Evolutionary conservation across 2,329 filamentous ascomycete species (phyloP), one percentile per base, ranked within the genome.

Genomic region (Talaromyces marneffei): DNA sequence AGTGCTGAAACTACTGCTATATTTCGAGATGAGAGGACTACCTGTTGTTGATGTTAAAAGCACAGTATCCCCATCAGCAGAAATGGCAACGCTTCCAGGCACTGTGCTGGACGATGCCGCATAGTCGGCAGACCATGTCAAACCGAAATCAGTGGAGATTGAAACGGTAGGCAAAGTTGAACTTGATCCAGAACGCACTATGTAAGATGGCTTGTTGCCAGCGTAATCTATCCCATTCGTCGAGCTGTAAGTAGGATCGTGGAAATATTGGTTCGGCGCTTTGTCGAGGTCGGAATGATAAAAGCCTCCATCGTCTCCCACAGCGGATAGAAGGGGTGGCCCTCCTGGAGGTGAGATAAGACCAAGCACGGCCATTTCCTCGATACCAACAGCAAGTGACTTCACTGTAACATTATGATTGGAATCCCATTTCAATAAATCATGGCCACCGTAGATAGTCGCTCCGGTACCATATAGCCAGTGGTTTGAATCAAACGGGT

Each of bases 391-490:
- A 1, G 83, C 82, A 4, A 84, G 72, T 1, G 79, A 80, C 53
- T 80, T 66, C 52, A 84, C 78, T 1, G 77, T 78, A 60, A 85
- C 72, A 57, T 81, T 83, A 63, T 76, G 75, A 2, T 66, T 69
- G 0, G 77, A 76, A 60, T 84, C 82, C 83, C 83, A 85, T 14
- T 80, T 80, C 0, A 79, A 80, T n/a, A 85, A 71, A 62, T 85
- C 81, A 57, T 80, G 79, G 1, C 83, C 80, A 9, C 82, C 82
- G 39, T 79, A 83, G 48, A 84, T 71, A 0, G 81, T 83, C n/a
- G 79, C 70, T 2, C 84, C 83, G 0, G 84, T 86, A n/a, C 81
- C 82, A 61, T 86, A 86, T 0, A 85, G 72, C 82, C 82, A 85
- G 68, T 85, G 83, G 66, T 85, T 77, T 60, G 82, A 84, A 66